Base-by-base conservation (phyloP, 176 grass and related monocot species). In the Tillandsia fasciculata region DNA sequence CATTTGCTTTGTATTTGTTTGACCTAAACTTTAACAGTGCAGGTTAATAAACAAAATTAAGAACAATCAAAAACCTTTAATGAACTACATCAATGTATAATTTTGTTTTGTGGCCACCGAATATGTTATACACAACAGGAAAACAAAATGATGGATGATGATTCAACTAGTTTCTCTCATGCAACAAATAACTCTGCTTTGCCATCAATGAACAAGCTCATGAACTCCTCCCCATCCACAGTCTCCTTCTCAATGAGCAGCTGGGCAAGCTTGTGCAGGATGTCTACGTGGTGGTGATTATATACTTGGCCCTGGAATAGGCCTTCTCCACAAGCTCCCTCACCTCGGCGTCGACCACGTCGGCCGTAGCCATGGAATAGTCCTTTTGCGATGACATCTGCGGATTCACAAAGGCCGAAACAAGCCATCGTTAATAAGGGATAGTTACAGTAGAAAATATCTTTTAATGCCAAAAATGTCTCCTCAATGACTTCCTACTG, bases 161-260 rank as follows among this genome's bases (percentile, higher is more conserved):
- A 61, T n/a, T 9, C 56, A 61, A 61, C 15, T 23, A 18, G 56
- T 14, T 28, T 27, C 10, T 20, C 57, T 89, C 65, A 99, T 72
- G 87, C 84, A 15, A 99, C 87, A 65, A 85, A 99, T 57, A 99
- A 59, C 82, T 93, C 89, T 1, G 94, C 89, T 29, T 99, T 80
- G 48, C 94, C 89, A 2, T 99, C 94, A 12, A 99, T 99, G 75
- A 99, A 99, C 26, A 99, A 72, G 80, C 89, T 99, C 89, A 93
- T 88, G 84, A 99, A 99, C 80, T 99, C 89, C 77, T 99, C 94
- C 0, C 94, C 94, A 10, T 99, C 94, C 26, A 99, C 94, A 0
- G 87, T 86, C 79, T 99, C 94, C 82, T 99, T 93, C 82, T 99
- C 94, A 2, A 99, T 93, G 26, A 99, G 84, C 76, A 99, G 89